Conservation (phyloP, 176 grass and related monocot genomes). For the Microstegium vimineum region DNA sequence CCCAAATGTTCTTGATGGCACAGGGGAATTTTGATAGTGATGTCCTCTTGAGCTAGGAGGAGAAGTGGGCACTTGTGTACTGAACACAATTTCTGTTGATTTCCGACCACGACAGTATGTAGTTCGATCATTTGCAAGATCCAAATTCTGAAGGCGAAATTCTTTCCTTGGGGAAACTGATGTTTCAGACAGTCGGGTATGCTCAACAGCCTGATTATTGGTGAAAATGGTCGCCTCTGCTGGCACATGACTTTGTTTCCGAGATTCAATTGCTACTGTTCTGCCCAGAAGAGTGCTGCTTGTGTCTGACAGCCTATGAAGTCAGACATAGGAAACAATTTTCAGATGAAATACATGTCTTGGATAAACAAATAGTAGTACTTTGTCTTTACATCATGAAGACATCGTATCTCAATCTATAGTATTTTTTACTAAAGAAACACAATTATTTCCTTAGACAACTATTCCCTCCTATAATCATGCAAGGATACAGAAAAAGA, state of each 20-base stretch:
- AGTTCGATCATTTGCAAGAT: conserved; percentile 31
- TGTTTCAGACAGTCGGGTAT: conserved; percentile 31
- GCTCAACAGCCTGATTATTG: conserved; percentile 41
- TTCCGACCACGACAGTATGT: conserved; percentile 32
- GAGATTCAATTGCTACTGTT: conserved; percentile 28
- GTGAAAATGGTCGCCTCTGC: conserved; percentile 31
- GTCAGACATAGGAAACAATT: background rate
- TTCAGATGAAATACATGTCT: conserved; percentile 8
- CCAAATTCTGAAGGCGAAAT: conserved; percentile 26
- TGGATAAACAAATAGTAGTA: background rate
- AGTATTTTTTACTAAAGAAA: background rate
- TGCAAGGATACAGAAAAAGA: background rate
- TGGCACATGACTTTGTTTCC: conserved; percentile 23
- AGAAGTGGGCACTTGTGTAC: conserved; percentile 28
- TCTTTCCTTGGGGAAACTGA: conserved; percentile 48
- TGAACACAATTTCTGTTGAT: conserved; percentile 52
- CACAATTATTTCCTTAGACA: conserved; percentile 1
- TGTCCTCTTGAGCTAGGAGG: conserved; percentile 41
- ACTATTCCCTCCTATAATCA: background rate
- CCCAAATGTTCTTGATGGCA: conserved; percentile 38
- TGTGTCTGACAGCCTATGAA: conserved; percentile 34
- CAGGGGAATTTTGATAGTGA: conserved; percentile 36
- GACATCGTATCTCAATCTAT: conserved; percentile 20
- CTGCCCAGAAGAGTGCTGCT: conserved; percentile 13
- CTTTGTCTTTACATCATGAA: conserved; percentile 1